A percentile compares a stretch with the other conserved stretches of the same genome.
Conservation (phyloP, 1,139 yeast genomes). For the Petasospora fabianii region DNA sequence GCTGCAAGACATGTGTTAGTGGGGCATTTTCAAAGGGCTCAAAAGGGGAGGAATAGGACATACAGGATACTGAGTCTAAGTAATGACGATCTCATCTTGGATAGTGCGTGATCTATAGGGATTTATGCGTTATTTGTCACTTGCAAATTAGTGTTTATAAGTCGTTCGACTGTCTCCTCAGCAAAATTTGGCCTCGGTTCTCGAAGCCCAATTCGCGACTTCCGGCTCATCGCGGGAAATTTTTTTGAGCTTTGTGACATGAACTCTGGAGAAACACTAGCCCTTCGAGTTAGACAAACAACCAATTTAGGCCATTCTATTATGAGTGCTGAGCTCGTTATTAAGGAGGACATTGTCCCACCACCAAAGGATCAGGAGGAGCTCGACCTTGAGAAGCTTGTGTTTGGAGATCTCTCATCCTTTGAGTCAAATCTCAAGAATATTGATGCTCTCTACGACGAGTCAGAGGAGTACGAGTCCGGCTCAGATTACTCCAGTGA, state of each 20-base stretch:
- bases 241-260: slow-evolving; percentile 1
- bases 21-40: not conserved
- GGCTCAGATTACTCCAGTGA: slow-evolving; percentile 20
- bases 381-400: slow-evolving; percentile 69
- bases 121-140: not conserved
- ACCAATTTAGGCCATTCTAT: too few species aligned
- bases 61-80: slow-evolving; percentile 5
- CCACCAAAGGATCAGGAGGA: slow-evolving; percentile 87
- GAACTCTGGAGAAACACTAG: too few species aligned
- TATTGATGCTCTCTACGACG: slow-evolving; percentile 30
- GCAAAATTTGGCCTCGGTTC: slow-evolving; percentile 6
- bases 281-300: too few species aligned
- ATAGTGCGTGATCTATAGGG: not conserved
- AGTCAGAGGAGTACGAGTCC: slow-evolving; percentile 30
- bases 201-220: not conserved
- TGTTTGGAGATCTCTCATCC: slow-evolving; percentile 85
- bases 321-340: slow-evolving; percentile 10
- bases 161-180: not conserved
- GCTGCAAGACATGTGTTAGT: slow-evolving; percentile 11
- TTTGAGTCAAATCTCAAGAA: slow-evolving; percentile 59
- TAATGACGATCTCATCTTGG: slow-evolving; percentile 4
- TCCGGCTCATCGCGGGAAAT: slow-evolving; percentile 6
- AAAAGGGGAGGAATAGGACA: not conserved
- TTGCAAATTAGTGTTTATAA: not conserved
- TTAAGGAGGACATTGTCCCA: slow-evolving; percentile 34